A percentile compares a stretch with the other conserved stretches of the same genome.
Conservation (phyloP, 2,329 filamentous ascomycete genomes). For the Hymenoscyphus repandus region DNA sequence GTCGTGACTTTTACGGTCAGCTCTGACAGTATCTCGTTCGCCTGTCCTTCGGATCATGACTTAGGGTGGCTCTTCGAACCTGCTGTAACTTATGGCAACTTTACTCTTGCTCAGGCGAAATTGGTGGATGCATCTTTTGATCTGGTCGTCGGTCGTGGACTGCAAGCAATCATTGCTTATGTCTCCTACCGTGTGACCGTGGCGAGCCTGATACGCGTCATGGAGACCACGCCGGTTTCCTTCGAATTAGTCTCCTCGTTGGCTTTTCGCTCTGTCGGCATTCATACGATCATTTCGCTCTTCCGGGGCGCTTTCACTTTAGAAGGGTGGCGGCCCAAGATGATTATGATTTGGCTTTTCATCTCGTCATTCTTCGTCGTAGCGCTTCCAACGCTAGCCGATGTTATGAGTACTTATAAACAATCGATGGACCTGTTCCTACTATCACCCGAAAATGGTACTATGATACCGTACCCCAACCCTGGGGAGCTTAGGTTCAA, state of each 20-base stretch:
- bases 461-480: not conserved
- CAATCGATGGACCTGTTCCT: not conserved
- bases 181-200: not conserved
- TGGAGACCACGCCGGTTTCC: not conserved
- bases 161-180: not conserved
- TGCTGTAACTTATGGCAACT: not conserved
- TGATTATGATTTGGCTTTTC: not conserved
- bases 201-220: not conserved
- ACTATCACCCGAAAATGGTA: not conserved
- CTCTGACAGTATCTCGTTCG: too few relatives aligned
- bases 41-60: too few relatives aligned
- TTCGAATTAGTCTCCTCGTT: not conserved
- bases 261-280: not conserved
- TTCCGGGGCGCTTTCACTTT: not conserved
- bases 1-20: too few relatives aligned
- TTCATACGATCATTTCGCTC: not conserved
- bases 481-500: not conserved
- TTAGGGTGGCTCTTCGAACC: not conserved
- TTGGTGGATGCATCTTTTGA: not conserved
- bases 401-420: not conserved
- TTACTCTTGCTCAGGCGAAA: not conserved
- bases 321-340: not conserved
- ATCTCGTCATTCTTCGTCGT: not conserved
- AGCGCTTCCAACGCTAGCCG: not conserved
- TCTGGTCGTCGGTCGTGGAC: not conserved